These are phyloP conservation scores for Colletotrichum gigasporum DNA, from an alignment of 2,329 filamentous ascomycete species.

Conservation along the genomic window DNA sequence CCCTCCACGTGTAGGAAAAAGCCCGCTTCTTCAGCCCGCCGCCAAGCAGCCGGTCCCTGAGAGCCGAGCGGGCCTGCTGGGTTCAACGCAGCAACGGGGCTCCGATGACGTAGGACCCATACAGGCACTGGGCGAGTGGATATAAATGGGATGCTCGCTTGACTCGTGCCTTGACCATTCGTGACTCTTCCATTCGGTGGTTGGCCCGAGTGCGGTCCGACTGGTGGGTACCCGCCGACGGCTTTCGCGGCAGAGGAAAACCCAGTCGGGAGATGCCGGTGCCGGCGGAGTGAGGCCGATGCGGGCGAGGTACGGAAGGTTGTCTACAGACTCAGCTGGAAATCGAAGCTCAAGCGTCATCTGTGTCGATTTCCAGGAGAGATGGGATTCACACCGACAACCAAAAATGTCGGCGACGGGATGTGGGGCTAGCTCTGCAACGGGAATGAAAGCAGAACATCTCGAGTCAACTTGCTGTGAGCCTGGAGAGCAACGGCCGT, in stretches of 20 bases:
- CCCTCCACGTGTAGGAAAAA: slow-evolving; percentile 7
- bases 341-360: too few species aligned
- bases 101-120: slow-evolving; percentile 5
- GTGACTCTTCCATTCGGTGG: slow-evolving; percentile 6
- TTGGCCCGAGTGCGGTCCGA: slow-evolving; percentile 15
- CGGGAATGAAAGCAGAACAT: too few species aligned
- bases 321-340: too few species aligned
- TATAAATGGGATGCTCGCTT: slow-evolving; percentile 7
- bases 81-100: slow-evolving; percentile 4
- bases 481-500: too few species aligned
- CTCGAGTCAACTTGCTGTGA: too few species aligned
- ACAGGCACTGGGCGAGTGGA: background rate
- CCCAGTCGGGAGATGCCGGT: background rate
- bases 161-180: slow-evolving; percentile 4
- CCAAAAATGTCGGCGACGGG: too few species aligned
- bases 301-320: too few species aligned
- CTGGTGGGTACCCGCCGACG: slow-evolving; percentile 1
- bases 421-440: too few species aligned
- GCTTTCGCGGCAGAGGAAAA: slow-evolving; percentile 8
- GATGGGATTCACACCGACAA: too few species aligned
- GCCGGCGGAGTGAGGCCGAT: too few species aligned
- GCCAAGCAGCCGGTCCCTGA: background rate
- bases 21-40: background rate
- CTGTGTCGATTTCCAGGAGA: too few species aligned
- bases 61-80: background rate